Percentiles rank a stretch among this genome's conserved stretches.
Evolutionary conservation across 805 yeast species (phyloP).

Genomic region (Clavispora santaluciae): DNA sequence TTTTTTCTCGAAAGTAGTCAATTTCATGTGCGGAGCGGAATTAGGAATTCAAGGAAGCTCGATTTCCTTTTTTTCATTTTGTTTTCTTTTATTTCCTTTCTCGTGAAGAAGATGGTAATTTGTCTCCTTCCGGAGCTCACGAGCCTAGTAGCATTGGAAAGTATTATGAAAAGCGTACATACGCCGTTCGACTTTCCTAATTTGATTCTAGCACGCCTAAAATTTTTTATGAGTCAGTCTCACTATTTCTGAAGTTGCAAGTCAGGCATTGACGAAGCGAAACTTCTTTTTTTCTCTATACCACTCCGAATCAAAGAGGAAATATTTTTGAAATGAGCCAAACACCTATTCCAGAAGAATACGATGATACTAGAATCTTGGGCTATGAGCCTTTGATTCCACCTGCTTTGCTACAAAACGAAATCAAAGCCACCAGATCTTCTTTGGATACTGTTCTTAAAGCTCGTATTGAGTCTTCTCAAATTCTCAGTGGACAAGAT

Average conservation of each 20-base stretch:
- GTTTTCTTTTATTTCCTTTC: too few species aligned
- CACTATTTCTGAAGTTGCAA: neutral
- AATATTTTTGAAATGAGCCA: slow-evolving; percentile 21
- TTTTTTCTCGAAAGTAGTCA: too few species aligned
- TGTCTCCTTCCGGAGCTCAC: too few species aligned
- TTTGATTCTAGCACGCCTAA: slow-evolving; percentile 14
- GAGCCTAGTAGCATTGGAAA: too few species aligned
- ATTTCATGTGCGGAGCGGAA: too few species aligned
- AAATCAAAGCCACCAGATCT: slow-evolving; percentile 60
- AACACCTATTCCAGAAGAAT: slow-evolving; percentile 60
- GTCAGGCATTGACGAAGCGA: neutral
- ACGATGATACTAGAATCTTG: slow-evolving; percentile 69
- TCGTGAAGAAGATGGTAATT: too few species aligned
- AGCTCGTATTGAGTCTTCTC: slow-evolving; percentile 73
- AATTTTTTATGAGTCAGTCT: slow-evolving; percentile 13
- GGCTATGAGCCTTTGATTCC: slow-evolving; percentile 97
- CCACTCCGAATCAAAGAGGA: neutral
- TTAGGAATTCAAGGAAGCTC: too few species aligned
- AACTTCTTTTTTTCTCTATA: neutral
- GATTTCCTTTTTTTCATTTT: too few species aligned
- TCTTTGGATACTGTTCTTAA: slow-evolving; percentile 60
- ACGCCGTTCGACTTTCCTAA: neutral
- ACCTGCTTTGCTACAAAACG: slow-evolving; percentile 88
- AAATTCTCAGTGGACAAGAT: slow-evolving; percentile 73
- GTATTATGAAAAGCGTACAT: neutral